Evolutionary conservation across 148 eudicot genomes (phyloP), one percentile per base, ranked within the genome.

Genomic region (Rhododendron griersonianum): DNA sequence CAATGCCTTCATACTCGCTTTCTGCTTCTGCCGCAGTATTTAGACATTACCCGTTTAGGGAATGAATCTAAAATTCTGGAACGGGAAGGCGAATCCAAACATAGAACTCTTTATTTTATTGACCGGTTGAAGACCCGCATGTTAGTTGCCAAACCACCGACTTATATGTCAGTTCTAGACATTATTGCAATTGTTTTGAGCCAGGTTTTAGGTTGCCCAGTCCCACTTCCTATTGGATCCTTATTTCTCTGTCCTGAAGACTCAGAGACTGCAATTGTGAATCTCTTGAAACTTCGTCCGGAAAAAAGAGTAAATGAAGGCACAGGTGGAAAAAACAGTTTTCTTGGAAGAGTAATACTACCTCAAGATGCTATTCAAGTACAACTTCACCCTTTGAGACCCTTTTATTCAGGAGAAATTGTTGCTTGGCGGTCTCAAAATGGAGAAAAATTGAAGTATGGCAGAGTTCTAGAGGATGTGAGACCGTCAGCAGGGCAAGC

Each of bases 401-500:
- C 99, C 48, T 98, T 93, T 85, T 98, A 98, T 90, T 91, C 88
- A 78, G 98, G 98, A 79, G 99, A 98, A 90, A 91, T 98, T 90
- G 96, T 95, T 73, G 98, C 99, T 86, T 98, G 98, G 99, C 93
- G 97, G 88, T 88, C 94, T 84, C 93, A 93, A 88, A 94, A 88
- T 92, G 99, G 98, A 87, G 98, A 98, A 83, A 98, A 93, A 86
- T 87, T 98, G 92, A 98, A 92, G 89, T 98, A 98, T 89, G 99
- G 99, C 48, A 93, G 94, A 92, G 92, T 95, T 92, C 89, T 93
- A 11, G 98, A 93, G 89, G 92, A 98, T 89, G 98, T 93, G 14
- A 94, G 96, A 88, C 98, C 98, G 59, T 95, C 94, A 88, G 90
- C 98, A 30, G 99, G 98, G 74, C 98, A 98, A 93, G 95, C 98